Conservation (phyloP, 768 basidiomycete species). For the Mycena pura region DNA sequence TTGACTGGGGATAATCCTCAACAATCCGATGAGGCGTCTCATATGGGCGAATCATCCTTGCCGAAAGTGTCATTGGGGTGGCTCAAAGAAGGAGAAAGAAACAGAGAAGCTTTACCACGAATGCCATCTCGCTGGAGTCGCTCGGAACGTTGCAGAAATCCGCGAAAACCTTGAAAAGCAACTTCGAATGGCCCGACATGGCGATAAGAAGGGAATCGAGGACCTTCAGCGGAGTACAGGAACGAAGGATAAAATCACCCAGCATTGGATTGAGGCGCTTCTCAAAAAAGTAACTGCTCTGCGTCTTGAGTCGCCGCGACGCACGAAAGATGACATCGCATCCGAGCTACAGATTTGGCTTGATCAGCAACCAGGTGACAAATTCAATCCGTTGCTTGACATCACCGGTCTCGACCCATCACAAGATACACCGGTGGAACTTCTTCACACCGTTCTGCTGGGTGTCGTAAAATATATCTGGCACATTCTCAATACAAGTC, state of each 20-base stretch:
- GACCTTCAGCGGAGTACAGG: constrained; percentile 35
- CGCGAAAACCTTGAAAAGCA: constrained; percentile 24
- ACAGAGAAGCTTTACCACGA: constrained; percentile 37
- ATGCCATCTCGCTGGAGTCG: constrained; percentile 23
- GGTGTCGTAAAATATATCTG: constrained; percentile 46
- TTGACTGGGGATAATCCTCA: constrained; percentile 41
- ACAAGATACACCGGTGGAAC: too few species aligned
- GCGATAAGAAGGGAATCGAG: constrained; percentile 19
- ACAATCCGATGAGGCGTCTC: constrained; percentile 38
- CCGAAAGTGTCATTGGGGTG: constrained; percentile 39
- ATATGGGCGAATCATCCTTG: constrained; percentile 47
- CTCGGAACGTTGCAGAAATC: constrained; percentile 18
- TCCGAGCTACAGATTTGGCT: constrained; percentile 9
- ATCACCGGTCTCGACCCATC: too few species aligned
- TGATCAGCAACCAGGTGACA: not conserved
- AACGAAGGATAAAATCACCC: constrained; percentile 38
- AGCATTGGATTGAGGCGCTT: constrained; percentile 43
- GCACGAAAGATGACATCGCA: not conserved
- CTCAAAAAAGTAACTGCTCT: too few species aligned
- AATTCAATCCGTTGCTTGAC: constrained; percentile 14
- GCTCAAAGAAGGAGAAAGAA: constrained; percentile 31
- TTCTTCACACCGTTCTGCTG: constrained; percentile 45
- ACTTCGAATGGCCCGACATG: constrained; percentile 25
- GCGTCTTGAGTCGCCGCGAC: too few species aligned
- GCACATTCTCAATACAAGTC: constrained; percentile 39